Evolutionary conservation across 306 rosid species (phyloP).

Genomic region (Mucuna pruriens): DNA sequence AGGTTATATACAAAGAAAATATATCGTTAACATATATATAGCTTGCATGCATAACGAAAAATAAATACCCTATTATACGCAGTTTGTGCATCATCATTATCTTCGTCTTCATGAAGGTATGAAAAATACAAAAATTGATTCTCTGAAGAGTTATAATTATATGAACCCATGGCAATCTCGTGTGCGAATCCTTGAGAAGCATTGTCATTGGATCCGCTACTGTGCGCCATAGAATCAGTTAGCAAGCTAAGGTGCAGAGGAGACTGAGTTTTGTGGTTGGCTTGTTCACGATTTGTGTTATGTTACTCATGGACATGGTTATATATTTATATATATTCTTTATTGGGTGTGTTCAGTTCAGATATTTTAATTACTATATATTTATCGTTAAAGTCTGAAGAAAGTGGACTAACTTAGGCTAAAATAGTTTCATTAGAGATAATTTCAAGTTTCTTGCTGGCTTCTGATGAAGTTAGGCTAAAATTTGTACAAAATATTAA

Average conservation of each 20-base stretch:
- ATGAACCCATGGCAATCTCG: background rate
- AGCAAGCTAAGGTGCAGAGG: background rate
- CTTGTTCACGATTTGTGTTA: background rate
- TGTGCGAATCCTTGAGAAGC: background rate
- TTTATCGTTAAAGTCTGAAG: background rate
- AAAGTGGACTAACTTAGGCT: background rate
- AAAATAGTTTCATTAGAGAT: background rate
- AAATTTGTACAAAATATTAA: too few relatives aligned
- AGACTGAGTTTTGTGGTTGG: background rate
- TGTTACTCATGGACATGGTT: background rate
- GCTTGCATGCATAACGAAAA: background rate
- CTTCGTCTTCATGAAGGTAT: background rate
- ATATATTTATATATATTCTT: background rate
- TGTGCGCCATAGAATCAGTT: background rate
- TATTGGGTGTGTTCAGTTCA: background rate
- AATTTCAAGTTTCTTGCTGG: background rate
- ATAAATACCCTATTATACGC: background rate
- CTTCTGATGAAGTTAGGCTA: background rate
- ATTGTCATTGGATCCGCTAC: background rate
- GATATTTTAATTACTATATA: background rate
- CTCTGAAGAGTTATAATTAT: background rate
- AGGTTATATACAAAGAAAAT: background rate
- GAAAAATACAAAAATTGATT: constrained; percentile 21
- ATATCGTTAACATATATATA: background rate
- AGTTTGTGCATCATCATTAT: background rate